These are phyloP conservation scores for Pleurotus giganteus DNA, from an alignment of 768 basidiomycete species.

Conservation along the genomic window DNA sequence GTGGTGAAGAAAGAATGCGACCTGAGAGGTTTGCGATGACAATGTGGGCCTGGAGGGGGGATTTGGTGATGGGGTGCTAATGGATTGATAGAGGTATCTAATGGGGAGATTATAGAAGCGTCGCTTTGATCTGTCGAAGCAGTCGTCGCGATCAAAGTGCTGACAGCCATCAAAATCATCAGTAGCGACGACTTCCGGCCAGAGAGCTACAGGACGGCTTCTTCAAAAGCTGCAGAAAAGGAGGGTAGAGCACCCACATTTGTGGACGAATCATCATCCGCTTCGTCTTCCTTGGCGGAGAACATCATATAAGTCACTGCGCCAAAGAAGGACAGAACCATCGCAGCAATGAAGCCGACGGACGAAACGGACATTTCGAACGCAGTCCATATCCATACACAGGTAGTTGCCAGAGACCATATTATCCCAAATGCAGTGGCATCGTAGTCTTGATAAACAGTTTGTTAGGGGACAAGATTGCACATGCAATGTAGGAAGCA, in stretches of 20 bases:
- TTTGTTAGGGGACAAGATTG: background rate
- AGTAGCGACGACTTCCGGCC: background rate
- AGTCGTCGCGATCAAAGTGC: background rate
- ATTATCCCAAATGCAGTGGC: background rate
- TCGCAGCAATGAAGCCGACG: background rate
- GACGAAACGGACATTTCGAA: background rate
- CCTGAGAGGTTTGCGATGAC: background rate
- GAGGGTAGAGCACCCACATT: background rate
- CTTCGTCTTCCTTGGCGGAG: background rate
- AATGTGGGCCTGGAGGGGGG: background rate
- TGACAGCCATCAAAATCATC: background rate
- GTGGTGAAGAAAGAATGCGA: background rate
- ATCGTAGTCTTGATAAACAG: background rate
- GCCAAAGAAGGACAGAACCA: background rate
- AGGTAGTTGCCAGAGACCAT: background rate
- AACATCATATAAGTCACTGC: background rate
- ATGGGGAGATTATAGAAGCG: background rate
- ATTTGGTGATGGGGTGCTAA: constrained; percentile 1
- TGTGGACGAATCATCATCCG: background rate
- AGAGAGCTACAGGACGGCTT: background rate
- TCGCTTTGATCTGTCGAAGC: background rate
- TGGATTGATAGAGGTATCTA: background rate
- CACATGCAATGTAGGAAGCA: background rate
- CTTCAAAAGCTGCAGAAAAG: background rate
- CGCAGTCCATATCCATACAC: background rate